phyloP scores from a whole-genome alignment of 805 yeast species.

The Pichia pseudocactophila region DNA sequence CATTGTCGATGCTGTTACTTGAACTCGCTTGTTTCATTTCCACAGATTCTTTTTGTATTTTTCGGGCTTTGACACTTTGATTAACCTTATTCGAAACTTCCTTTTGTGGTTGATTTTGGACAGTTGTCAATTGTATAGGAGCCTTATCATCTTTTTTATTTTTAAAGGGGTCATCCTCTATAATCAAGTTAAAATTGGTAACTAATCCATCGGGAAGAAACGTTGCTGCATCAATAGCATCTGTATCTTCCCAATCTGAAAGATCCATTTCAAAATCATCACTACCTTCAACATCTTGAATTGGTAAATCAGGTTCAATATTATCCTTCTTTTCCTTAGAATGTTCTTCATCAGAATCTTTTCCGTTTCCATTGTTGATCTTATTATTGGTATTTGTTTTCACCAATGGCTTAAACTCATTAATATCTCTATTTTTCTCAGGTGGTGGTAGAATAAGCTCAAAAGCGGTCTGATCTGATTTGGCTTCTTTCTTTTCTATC shows the following conservation, averaged over 20 bases:
- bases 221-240: slow-evolving; percentile 8
- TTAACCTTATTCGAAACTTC: too few species aligned
- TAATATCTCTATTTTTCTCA: neutral
- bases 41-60: neutral
- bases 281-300: slow-evolving; percentile 18
- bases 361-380: neutral
- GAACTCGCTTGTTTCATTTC: neutral
- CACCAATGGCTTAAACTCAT: neutral
- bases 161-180: slow-evolving; percentile 18
- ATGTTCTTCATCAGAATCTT: too few species aligned
- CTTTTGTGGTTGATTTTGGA: too few species aligned
- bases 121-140: too few species aligned
- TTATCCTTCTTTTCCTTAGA: neutral
- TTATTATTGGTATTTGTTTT: too few species aligned
- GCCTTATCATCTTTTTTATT: slow-evolving; percentile 5
- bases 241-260: slow-evolving; percentile 24
- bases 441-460: slow-evolving; percentile 2
- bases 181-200: slow-evolving; percentile 15
- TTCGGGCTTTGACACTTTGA: too few species aligned
- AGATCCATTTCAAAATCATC: slow-evolving; percentile 21
- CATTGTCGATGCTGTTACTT: neutral
- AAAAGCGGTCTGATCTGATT: slow-evolving; percentile 7
- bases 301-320: neutral
- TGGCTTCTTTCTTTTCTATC: slow-evolving; percentile 13
- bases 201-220: slow-evolving; percentile 1